These are phyloP conservation scores for Arctostaphylos glauca DNA, from an alignment of 148 eudicot genomes.

Conservation along the genomic window DNA sequence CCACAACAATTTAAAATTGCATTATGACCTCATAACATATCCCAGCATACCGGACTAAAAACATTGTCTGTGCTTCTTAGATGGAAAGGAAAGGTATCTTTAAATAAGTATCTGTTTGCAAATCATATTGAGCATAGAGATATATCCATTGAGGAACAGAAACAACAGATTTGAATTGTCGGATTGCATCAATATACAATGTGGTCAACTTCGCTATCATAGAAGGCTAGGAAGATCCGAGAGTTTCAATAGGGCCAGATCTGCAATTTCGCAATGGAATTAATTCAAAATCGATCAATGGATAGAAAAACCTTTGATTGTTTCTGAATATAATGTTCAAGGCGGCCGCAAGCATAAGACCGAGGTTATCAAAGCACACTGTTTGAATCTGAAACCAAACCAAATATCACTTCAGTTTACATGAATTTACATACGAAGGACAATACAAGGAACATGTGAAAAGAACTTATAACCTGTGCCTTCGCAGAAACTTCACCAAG, in stretches of 20 bases:
- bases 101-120: background rate
- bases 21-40: background rate
- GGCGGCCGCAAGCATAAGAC: constrained; percentile 83
- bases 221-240: background rate
- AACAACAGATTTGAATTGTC: background rate
- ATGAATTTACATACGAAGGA: background rate
- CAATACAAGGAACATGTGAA: constrained; percentile 6
- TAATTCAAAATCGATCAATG: background rate
- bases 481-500: constrained; percentile 98
- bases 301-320: constrained; percentile 58
- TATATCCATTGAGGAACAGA: background rate
- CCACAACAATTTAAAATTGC: background rate
- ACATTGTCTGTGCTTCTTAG: background rate
- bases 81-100: background rate
- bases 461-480: constrained; percentile 56
- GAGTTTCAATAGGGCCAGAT: background rate
- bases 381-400: constrained; percentile 78
- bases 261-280: background rate
- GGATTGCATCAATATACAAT: background rate
- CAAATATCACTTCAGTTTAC: constrained; percentile 19
- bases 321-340: constrained; percentile 61
- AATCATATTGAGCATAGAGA: background rate
- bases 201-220: constrained; percentile 10
- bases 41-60: too few species aligned
- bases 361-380: constrained; percentile 91